These are phyloP conservation scores for Metroxylon sagu DNA, from an alignment of 176 grass and related monocot genomes.

Conservation along the genomic window DNA sequence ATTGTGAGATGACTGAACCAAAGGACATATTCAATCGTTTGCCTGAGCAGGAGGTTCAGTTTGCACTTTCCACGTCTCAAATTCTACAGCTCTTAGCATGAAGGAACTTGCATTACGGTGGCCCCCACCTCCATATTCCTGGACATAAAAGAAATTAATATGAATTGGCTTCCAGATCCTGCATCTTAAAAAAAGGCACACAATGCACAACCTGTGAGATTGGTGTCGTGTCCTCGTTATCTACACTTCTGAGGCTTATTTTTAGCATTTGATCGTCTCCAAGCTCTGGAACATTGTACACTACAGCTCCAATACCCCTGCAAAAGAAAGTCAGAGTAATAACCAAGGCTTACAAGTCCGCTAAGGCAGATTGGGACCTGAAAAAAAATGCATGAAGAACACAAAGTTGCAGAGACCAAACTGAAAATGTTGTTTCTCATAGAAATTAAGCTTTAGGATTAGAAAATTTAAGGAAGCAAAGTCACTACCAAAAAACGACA, in stretches of 20 bases:
- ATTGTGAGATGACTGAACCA: too few species aligned
- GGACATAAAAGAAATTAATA: constrained; percentile 16
- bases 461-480: too few species aligned
- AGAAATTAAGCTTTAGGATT: too few species aligned
- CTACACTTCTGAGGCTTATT: constrained; percentile 84
- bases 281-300: constrained; percentile 73
- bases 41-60: neutral
- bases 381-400: too few species aligned
- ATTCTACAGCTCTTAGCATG: constrained; percentile 45
- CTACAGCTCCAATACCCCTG: constrained; percentile 82
- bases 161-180: neutral
- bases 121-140: constrained; percentile 78
- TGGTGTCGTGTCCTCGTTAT: constrained; percentile 61
- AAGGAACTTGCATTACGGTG: constrained; percentile 89
- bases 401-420: too few species aligned
- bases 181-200: constrained; percentile 2
- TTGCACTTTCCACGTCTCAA: constrained; percentile 66
- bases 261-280: constrained; percentile 59
- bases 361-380: too few species aligned
- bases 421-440: too few species aligned
- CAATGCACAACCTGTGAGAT: constrained; percentile 38
- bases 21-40: too few species aligned
- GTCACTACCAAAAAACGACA: too few species aligned
- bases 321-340: constrained; percentile 7
- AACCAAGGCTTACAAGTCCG: neutral